Base-by-base conservation (phyloP, 805 yeast species). In the Wickerhamiella siamensis region DNA sequence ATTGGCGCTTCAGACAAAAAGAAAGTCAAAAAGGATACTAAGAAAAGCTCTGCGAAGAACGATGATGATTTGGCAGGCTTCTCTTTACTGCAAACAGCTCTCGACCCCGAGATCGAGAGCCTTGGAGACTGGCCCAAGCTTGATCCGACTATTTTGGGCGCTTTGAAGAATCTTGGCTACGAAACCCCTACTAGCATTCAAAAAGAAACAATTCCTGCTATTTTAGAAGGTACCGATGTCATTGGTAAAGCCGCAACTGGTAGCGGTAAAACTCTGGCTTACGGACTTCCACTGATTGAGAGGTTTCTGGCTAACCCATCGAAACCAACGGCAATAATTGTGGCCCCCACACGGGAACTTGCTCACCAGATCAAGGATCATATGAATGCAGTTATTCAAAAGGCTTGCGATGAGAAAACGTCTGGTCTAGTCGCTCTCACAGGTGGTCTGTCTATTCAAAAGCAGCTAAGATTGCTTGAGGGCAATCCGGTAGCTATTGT, bases 181-280 rank as follows among this genome's bases (percentile, higher is more conserved):
- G 53, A 49, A 1, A 60, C 64, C 18, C 98, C 98, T 8, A 87
- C 97, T 0, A 82, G 78, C 27, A 86, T 91, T 54, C 98, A 91
- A 61, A 69, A 67, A 45, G 63, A 65, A 43, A 67, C 88, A 8
- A 77, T 91, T 42, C 95, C 97, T 2, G 53, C 68, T 21, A 83
- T 88, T 2, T 44, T 83, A 12, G 65, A 67, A 22, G 93, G 87
- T 4, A 69, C 67, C 29, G 97, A 91, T 61, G 73, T 91, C 3
- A 77, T 91, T 49, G 98, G 98, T 42, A 91, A 88, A 56, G 98
- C 98, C 14, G 79, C 91, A 9, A 91, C 98, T 1, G 98, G 98
- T 58, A 83, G 95, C 1, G 98, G 98, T 69, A 91, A 91, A 58
- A 91, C 98, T 0, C 65, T 87, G 44, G 99, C 98, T 0, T 91